Evolutionary conservation across 2,329 filamentous ascomycete species (phyloP).

Genomic region (Cladosporium oxysporum): DNA sequence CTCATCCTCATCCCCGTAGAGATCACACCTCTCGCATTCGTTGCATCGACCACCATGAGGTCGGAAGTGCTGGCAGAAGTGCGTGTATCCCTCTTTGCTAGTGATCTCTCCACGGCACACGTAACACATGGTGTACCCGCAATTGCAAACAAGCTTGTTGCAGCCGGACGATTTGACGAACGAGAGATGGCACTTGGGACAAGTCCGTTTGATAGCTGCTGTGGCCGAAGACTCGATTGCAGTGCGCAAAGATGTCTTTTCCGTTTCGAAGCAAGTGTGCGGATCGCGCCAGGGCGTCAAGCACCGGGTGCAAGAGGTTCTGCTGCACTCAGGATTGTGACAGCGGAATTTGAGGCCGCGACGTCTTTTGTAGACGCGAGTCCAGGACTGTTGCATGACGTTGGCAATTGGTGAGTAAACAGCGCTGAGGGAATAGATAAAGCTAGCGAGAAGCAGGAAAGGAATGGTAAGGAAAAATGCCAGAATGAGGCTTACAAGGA

Average conservation of each 20-base stretch:
- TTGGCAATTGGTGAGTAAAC: conserved; percentile 31
- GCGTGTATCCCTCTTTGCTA: conserved; percentile 74
- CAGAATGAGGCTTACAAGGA: conserved; percentile 41
- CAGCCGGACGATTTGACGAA: conserved; percentile 94
- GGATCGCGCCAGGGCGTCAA: conserved; percentile 81
- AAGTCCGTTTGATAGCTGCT: conserved; percentile 90
- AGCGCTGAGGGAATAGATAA: conserved; percentile 44
- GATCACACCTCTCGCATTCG: conserved; percentile 67
- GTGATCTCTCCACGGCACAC: conserved; percentile 69
- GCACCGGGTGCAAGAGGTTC: conserved; percentile 78
- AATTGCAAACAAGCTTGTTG: conserved; percentile 95
- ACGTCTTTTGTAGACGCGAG: conserved; percentile 67
- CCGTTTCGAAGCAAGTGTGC: conserved; percentile 86
- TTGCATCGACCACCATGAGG: conserved; percentile 73
- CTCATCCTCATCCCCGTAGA: conserved; percentile 53
- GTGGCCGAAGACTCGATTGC: conserved; percentile 93
- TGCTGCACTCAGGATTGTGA: conserved; percentile 66
- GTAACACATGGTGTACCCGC: conserved; percentile 98
- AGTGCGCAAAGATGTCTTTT: conserved; percentile 77
- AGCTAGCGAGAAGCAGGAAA: conserved; percentile 56
- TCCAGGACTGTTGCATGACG: conserved; percentile 43
- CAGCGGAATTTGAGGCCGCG: conserved; percentile 79
- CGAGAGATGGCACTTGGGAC: conserved; percentile 83
- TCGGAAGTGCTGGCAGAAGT: conserved; percentile 96
- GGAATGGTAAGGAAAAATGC: conserved; percentile 37